A percentile compares a stretch with the other conserved stretches of the same genome.
These are phyloP conservation scores for Aschersonia sp. DNA, from an alignment of 2,329 filamentous ascomycete species.

Conservation along the genomic window DNA sequence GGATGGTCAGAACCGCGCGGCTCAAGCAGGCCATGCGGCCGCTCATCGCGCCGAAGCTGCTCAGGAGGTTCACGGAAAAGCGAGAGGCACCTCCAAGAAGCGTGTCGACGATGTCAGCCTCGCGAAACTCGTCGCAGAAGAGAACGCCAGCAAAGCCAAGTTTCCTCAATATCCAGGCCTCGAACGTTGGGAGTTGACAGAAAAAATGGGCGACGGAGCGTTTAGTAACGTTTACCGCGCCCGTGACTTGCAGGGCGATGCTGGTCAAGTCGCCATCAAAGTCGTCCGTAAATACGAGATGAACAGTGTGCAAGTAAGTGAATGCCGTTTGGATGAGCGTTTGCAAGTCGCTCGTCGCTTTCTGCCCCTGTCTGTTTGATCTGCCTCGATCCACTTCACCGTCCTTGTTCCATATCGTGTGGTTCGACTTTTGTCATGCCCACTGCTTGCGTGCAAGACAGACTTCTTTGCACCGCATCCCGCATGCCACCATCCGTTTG, in stretches of 20 bases:
- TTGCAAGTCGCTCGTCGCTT: constrained; percentile 8
- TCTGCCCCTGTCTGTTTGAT: neutral
- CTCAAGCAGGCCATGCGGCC: constrained; percentile 51
- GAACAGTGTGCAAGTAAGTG: constrained; percentile 94
- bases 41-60: constrained; percentile 47
- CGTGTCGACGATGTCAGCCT: constrained; percentile 52
- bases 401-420: constrained; percentile 2
- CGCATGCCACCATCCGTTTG: constrained; percentile 1
- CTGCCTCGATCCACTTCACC: neutral
- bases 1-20: constrained; percentile 50
- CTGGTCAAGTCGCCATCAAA: constrained; percentile 86
- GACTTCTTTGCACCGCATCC: constrained; percentile 4
- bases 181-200: constrained; percentile 61
- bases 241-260: constrained; percentile 54
- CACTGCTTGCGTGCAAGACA: constrained; percentile 2
- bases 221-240: constrained; percentile 98
- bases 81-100: constrained; percentile 11
- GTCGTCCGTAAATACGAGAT: constrained; percentile 98
- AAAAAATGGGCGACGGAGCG: constrained; percentile 98
- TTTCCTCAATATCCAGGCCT: constrained; percentile 48
- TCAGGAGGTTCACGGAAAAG: constrained; percentile 30
- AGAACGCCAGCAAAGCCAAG: constrained; percentile 72
- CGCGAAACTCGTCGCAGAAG: constrained; percentile 78
- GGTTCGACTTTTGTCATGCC: constrained; percentile 1
- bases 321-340: constrained; percentile 6